phyloP scores from a whole-genome alignment of 2,329 filamentous ascomycete species.

The Trichothecium sympodiale region DNA sequence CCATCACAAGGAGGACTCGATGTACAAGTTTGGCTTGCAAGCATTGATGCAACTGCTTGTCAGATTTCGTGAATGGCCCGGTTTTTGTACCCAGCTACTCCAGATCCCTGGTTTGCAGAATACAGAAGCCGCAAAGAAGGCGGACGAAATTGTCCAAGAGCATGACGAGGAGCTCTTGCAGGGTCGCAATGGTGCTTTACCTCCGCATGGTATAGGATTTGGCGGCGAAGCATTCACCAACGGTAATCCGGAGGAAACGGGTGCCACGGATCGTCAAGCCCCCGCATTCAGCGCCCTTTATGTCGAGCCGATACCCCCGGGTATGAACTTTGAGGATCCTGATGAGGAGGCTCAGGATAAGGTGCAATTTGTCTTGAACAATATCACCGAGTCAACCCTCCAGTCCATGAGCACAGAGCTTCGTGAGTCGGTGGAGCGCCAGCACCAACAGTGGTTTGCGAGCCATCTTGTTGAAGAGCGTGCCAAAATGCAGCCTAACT shows the following conservation, averaged over 20 bases:
- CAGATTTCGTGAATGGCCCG: conserved; percentile 87
- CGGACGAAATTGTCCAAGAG: conserved; percentile 67
- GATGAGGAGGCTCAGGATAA: conserved; percentile 79
- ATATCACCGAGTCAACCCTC: conserved; percentile 83
- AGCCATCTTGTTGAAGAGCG: conserved; percentile 90
- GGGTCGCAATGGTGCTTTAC: conserved; percentile 39
- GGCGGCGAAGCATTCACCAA: conserved; percentile 50
- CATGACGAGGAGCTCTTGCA: conserved; percentile 49
- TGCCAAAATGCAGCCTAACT: conserved; percentile 95
- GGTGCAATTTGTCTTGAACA: conserved; percentile 93
- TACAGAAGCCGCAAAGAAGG: conserved; percentile 75
- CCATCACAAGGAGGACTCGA: conserved; percentile 69
- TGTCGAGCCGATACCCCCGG: conserved; percentile 55
- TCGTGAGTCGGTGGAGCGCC: conserved; percentile 63
- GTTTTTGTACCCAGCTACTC: conserved; percentile 76
- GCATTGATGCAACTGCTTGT: conserved; percentile 80
- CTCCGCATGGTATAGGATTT: conserved; percentile 22
- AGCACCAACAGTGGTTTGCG: conserved; percentile 93
- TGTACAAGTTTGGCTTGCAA: conserved; percentile 98
- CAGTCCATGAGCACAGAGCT: conserved; percentile 76
- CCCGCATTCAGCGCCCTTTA: conserved; percentile 71
- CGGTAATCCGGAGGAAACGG: conserved; percentile 55
- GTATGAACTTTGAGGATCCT: conserved; percentile 67
- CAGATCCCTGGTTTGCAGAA: conserved; percentile 72
- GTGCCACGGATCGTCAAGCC: conserved; percentile 45